Evolutionary conservation across 768 basidiomycete genomes (phyloP).

Genomic region (Leucosporidium creatinivorum): DNA sequence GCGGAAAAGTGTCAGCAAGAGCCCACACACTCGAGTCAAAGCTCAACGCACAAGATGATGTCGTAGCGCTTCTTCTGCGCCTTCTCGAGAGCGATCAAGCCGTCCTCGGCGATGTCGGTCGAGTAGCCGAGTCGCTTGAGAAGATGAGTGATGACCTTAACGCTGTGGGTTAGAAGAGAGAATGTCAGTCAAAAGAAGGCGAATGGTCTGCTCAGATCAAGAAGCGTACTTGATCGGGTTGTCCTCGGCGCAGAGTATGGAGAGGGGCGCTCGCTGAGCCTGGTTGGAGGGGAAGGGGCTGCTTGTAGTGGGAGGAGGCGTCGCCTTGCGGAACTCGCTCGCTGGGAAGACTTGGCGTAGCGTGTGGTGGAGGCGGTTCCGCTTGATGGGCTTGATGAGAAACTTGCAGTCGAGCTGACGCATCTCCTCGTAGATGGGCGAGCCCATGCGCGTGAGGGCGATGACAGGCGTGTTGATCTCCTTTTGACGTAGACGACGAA

Average conservation of each 20-base stretch:
- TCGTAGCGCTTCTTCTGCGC: slow-evolving; percentile 27
- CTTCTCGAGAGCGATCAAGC: slow-evolving; percentile 24
- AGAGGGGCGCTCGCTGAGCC: slow-evolving; percentile 14
- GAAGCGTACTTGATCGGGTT: slow-evolving; percentile 17
- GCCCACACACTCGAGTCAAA: neutral
- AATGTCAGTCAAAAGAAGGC: neutral
- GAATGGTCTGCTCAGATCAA: too few species aligned
- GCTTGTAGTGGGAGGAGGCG: neutral
- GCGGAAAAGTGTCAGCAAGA: neutral
- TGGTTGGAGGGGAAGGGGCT: slow-evolving; percentile 22
- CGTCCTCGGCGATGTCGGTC: slow-evolving; percentile 11
- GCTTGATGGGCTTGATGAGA: slow-evolving; percentile 34
- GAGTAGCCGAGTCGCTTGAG: slow-evolving; percentile 26
- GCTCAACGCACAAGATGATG: slow-evolving; percentile 9
- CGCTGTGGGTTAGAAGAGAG: neutral
- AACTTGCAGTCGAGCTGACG: slow-evolving; percentile 11
- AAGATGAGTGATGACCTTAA: slow-evolving; percentile 27
- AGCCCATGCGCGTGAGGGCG: slow-evolving; percentile 29
- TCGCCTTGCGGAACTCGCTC: neutral
- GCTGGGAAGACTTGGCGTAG: slow-evolving; percentile 27
- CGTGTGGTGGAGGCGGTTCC: slow-evolving; percentile 29
- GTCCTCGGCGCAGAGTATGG: slow-evolving; percentile 26
- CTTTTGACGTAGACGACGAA: slow-evolving; percentile 23
- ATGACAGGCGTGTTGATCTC: slow-evolving; percentile 14
- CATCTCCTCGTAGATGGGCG: slow-evolving; percentile 28